Conservation (phyloP, 768 basidiomycete genomes). For the Inosperma sp. region DNA sequence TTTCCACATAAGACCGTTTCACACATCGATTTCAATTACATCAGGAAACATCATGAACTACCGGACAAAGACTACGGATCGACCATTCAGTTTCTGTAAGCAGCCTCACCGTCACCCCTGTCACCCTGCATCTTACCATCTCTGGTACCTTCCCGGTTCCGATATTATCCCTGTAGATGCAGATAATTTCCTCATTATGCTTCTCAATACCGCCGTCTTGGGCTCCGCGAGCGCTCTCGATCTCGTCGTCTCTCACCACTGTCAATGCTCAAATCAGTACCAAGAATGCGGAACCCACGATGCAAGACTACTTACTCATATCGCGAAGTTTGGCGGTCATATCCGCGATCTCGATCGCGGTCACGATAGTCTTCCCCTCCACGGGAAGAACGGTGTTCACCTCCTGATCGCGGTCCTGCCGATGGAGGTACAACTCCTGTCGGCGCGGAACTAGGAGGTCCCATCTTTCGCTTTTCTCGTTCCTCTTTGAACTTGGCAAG, state of each 20-base stretch:
- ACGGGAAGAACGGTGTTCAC: constrained; percentile 38
- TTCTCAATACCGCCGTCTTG: constrained; percentile 39
- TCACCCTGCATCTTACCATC: background rate
- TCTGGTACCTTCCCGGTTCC: constrained; percentile 8
- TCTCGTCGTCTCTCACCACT: constrained; percentile 69
- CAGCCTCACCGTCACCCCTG: constrained; percentile 8
- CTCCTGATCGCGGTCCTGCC: constrained; percentile 40
- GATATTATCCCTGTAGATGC: constrained; percentile 3
- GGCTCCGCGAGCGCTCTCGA: constrained; percentile 70
- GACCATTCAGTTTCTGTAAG: constrained; percentile 3
- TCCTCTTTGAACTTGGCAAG: constrained; percentile 87
- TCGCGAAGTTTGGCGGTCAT: constrained; percentile 64
- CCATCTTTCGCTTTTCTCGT: constrained; percentile 72
- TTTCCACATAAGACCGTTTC: constrained; percentile 7
- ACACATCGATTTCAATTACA: constrained; percentile 10
- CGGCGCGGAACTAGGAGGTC: constrained; percentile 41
- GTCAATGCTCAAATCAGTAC: constrained; percentile 28
- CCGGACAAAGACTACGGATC: constrained; percentile 7
- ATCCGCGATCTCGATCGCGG: constrained; percentile 60
- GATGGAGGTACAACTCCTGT: constrained; percentile 35
- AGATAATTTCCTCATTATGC: constrained; percentile 1
- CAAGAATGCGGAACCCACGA: constrained; percentile 24
- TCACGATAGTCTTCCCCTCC: constrained; percentile 63
- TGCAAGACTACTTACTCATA: constrained; percentile 60
- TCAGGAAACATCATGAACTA: too few relatives aligned